Base-by-base conservation (phyloP, 2,329 filamentous ascomycete genomes). In the Calonectria crousiana region DNA sequence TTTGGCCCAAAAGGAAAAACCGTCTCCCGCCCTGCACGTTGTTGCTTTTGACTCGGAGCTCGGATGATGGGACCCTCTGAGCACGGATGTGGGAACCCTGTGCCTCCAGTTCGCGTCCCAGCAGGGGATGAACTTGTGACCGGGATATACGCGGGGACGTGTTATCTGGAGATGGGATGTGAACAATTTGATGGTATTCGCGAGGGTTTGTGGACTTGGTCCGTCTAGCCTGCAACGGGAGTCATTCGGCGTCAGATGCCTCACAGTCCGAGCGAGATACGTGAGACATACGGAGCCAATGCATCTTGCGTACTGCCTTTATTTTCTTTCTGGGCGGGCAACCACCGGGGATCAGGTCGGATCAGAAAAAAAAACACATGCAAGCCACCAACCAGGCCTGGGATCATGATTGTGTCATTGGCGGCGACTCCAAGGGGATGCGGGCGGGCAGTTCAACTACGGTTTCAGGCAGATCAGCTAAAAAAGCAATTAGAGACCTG, bases 31-130 rank as follows among this genome's bases (percentile, higher is more conserved):
- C 71, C 69, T 75, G 75, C 71, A 74, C 30, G 68, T 69, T 58
- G 58, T 76, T 77, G 71, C 74, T 77, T 77, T 77, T 77, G 71
- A 32, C 71, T 73, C 41, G 23, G 56, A 70, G 64, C 68, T 70
- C 49, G 56, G 66, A 69, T 58, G 36, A 51, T 69, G 60, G 49
- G 53, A 30, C 52, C n/a, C 16, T 23, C 30, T 34, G 49, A n/a
- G 51, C 49, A 34, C 32, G 34, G 52, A 36, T 32, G 60, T 65
- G 30, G 38, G 60, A 65, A 65, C 34, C 56, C 56, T 62, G 56
- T 62, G 56, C 56, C 56, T 62, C 56, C 38, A 26, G 56, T 62
- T 62, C 56, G 56, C 56, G 56, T 62, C 56, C 23, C 13, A 28
- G 36, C 56, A 62, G 41, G 34, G 56, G 56, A 62, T 62, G 56